Evolutionary conservation across 352 stramenopile species (phyloP), one percentile per base, ranked within the genome.

Genomic region (Pythium volutum): DNA sequence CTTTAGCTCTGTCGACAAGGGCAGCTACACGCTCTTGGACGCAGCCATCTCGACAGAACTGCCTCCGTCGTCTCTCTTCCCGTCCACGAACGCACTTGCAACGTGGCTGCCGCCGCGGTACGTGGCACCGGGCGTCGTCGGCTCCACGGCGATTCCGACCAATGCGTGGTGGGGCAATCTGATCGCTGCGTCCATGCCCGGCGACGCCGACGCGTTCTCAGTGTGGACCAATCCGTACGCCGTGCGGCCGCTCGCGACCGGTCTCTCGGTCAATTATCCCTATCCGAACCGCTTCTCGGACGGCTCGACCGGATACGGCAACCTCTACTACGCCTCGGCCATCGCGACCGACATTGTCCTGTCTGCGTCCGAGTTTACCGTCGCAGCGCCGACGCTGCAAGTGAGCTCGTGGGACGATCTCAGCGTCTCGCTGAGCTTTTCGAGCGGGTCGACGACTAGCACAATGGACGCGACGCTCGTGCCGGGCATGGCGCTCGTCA

Each of bases 81-180:
- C 60, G 16, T 58, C 62, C 47, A 75, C 48, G 6, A 36, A 76
- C 29, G 59, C 59, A 10, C 67, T 75, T 33, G 4, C 36, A 15
- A 69, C 59, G 20, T 66, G 83, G 48, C 47, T 82, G 33, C 76
- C 79, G 7, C 77, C 77, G 46, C 77, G 77, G n/a, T 87, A 76
- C 67, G n/a, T 87, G 23, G 71, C 36, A 43, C 36, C 36, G 36
- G 69, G 85, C 48, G 62, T 75, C 6, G 55, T 71, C 11, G 60
- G 58, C n/a, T 72, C 64, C 15, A 59, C 65, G 20, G 70, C 81
- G 0, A 87, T 93, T 42, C 84, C 84, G 26, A 93, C 84, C 33
- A 93, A 93, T 33, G 68, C 62, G 1, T 93, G 84, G 84, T 93
- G 84, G 84, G 81, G 75, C n/a, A 93, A 93, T 57, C 73, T 93